Base-by-base conservation (phyloP, 805 yeast genomes). In the Pichia deserticola region DNA sequence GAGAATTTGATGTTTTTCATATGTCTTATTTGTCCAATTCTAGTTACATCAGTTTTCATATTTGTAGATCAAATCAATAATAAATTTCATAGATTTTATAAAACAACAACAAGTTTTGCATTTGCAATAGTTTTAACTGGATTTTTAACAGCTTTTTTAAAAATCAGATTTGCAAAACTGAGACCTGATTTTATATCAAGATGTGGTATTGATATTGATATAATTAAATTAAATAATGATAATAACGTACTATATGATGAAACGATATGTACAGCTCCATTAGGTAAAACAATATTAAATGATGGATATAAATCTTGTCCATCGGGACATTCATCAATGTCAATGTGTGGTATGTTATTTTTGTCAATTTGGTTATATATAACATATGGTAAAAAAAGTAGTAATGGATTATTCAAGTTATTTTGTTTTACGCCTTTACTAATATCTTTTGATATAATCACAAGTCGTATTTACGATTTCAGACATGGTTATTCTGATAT, bases 401-500 rank as follows among this genome's bases (percentile, higher is more conserved):
- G 36, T 5, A 47, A 43, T 35, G 37, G 44, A n/a, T 5, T 48
- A 8, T 13, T 48, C 3, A 48, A 54, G 11, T 36, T 61, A 29
- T 33, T 59, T 10, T 57, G 54, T 34, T 59, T 67, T 11, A 29
- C 73, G 13, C 92, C 92, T 1, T 57, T 50, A 1, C 25, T 54
- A 5, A 9, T 54, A 10, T 50, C 51, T 12, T 25, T 54, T 10
- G 57, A 54, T 32, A 42, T 54, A 11, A 46, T 34, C 3, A 49
- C 54, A n/a, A 78, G 90, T 46, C 75, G 98, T 56, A 85, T 95
- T 1, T 83, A 84, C 57, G 98, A 92, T 67, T 90, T 89, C 66
- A 77, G 96, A 64, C 98, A 93, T 61, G 97, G 89, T 66, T 87
- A 84, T 61, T 70, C 82, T 20, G 98, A 93, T 65, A 83, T 92